Evolutionary conservation across 371 early-diverging fungal genomes (phyloP), one percentile per base, ranked within the genome.

Genomic region (Actinomortierella wolfii): DNA sequence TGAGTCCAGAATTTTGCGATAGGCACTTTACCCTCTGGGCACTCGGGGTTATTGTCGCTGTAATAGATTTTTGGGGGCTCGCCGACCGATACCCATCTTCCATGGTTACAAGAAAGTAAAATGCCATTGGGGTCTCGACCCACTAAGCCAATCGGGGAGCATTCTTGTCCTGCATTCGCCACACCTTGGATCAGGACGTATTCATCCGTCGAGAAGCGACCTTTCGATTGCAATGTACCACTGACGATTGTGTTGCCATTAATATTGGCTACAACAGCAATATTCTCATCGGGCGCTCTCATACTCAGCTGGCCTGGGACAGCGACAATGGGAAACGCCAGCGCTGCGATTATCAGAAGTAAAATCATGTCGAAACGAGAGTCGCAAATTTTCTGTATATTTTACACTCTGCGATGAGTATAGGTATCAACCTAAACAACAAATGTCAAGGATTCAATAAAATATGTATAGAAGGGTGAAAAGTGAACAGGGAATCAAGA

Each of bases 201-300:
- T 51, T 51, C 51, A 17, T 23, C 51, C 15, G 51, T 51, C 51
- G 51, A 51, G 51, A 51, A 28, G 51, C 51, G 51, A 0, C 34
- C 23, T 34, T 34, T 34, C 34, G 34, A 34, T 34, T 34, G 34
- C 34, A 34, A 34, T 34, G 34, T 34, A 34, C 34, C 34, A 34
- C 11, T 11, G 34, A 34, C 11, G 34, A 34, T 34, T 4, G 34
- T 11, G 34, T 34, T 34, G 34, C 34, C 20, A 2, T 45, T 4
- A 45, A 45, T 45, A 17, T 17, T 45, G 8, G 21, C 45, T 45
- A 17, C 45, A 45, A 45, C 45, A 45, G 45, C 8, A 45, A 18
- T 4, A 17, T 17, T 45, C 17, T 45, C 45, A 17, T 45, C 45
- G 45, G 45, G 45, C 15, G 17, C 21, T 17, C 18, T 45, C 45